These are phyloP conservation scores for Echium plantagineum DNA, from an alignment of 257 asterid genomes.

Conservation along the genomic window DNA sequence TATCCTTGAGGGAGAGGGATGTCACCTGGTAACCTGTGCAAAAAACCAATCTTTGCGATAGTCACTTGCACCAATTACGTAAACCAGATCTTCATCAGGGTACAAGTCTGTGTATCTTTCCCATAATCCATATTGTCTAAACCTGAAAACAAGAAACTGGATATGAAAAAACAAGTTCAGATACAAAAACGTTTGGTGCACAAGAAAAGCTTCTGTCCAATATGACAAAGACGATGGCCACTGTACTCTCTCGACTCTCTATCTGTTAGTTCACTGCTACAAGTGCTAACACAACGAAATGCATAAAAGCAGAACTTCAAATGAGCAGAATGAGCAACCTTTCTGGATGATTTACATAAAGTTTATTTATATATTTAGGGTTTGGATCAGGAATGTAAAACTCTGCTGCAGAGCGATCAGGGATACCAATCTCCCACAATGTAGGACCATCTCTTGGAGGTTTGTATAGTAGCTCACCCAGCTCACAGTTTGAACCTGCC, in stretches of 20 bases:
- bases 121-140: constrained; percentile 90
- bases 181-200: not conserved
- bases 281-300: not conserved
- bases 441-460: constrained; percentile 74
- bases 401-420: constrained; percentile 65
- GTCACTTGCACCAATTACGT: constrained; percentile 54
- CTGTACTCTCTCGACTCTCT: not conserved
- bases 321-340: constrained; percentile 19
- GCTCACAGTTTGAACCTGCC: constrained; percentile 33
- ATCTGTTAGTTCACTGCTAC: not conserved
- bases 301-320: not conserved
- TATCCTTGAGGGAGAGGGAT: too few species aligned
- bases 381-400: constrained; percentile 64
- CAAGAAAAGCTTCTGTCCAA: not conserved
- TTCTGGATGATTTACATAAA: constrained; percentile 50
- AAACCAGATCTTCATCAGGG: constrained; percentile 56
- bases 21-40: constrained; percentile 79
- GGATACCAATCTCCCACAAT: constrained; percentile 71
- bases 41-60: constrained; percentile 65
- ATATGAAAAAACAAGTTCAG: not conserved
- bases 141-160: constrained; percentile 29
- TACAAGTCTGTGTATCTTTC: constrained; percentile 59
- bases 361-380: constrained; percentile 41
- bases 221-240: not conserved
- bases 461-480: constrained; percentile 39